These are phyloP conservation scores for Nephelium lappaceum DNA, from an alignment of 345 rosid genomes.

Conservation along the genomic window DNA sequence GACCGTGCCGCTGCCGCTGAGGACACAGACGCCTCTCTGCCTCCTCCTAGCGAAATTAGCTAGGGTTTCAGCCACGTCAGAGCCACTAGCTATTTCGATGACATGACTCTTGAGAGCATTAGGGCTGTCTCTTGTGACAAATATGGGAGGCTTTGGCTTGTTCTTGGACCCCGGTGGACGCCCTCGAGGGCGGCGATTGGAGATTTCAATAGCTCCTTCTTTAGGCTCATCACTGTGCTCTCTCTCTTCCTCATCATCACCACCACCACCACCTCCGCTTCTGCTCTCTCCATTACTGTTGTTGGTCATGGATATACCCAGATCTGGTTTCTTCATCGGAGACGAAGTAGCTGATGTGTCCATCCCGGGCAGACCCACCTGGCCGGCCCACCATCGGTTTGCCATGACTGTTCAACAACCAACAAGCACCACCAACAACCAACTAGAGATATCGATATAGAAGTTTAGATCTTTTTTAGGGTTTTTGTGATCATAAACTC, in stretches of 20 bases:
- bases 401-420: constrained; percentile 49
- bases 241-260: constrained; percentile 43
- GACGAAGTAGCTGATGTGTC: constrained; percentile 39
- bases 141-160: constrained; percentile 61
- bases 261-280: constrained; percentile 10
- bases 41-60: constrained; percentile 58
- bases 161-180: constrained; percentile 64
- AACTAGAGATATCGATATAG: not conserved
- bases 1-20: constrained; percentile 60
- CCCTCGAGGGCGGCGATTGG: constrained; percentile 51
- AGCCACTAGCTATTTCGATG: constrained; percentile 54
- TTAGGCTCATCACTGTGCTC: constrained; percentile 52
- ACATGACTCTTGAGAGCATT: constrained; percentile 64
- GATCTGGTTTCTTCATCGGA: constrained; percentile 34
- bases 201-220: constrained; percentile 50
- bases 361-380: constrained; percentile 45
- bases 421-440: not conserved
- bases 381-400: constrained; percentile 69
- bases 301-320: constrained; percentile 35
- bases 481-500: not conserved
- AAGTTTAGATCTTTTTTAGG: constrained; percentile 14
- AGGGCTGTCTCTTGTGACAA: constrained; percentile 64
- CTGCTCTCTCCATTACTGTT: constrained; percentile 22
- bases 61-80: constrained; percentile 57
- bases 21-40: constrained; percentile 60